phyloP scores from a whole-genome alignment of 2,329 filamentous ascomycete species.

The Metarhizium sp. region DNA sequence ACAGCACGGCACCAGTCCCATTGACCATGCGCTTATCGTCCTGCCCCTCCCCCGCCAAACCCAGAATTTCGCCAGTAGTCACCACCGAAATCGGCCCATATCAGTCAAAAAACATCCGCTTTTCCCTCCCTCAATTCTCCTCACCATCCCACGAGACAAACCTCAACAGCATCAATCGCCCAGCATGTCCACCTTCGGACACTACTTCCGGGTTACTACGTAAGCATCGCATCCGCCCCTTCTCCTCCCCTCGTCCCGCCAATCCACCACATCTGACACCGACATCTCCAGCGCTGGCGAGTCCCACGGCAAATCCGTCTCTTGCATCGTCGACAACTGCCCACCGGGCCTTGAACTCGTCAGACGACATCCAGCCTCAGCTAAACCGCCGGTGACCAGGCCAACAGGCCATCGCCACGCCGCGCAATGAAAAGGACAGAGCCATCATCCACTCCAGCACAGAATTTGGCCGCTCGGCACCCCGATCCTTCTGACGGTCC shows the following conservation, averaged over 20 bases:
- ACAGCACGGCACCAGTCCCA: too few relatives aligned
- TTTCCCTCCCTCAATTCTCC: neutral
- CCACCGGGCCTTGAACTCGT: constrained; percentile 48
- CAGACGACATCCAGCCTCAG: constrained; percentile 81
- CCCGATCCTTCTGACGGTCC: too few relatives aligned
- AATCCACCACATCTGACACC: neutral
- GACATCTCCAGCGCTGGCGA: constrained; percentile 33
- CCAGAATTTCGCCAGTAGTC: neutral
- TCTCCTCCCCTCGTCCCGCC: constrained; percentile 4
- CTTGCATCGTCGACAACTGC: constrained; percentile 82
- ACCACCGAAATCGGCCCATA: neutral
- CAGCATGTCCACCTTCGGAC: constrained; percentile 80
- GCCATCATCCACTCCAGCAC: too few relatives aligned
- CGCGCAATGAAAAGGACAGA: too few relatives aligned
- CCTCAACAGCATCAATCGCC: neutral
- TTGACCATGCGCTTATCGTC: too few relatives aligned
- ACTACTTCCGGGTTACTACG: constrained; percentile 75
- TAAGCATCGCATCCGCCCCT: constrained; percentile 32
- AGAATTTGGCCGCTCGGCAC: too few relatives aligned
- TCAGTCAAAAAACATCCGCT: neutral
- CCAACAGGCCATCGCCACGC: constrained; percentile 73
- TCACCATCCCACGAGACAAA: neutral
- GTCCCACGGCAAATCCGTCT: constrained; percentile 86
- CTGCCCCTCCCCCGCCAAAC: too few relatives aligned
- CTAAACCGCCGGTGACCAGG: constrained; percentile 85